Evolutionary conservation across 129 eudicot species (phyloP), one percentile per base, ranked within the genome.

Genomic region (Lactuca sativa): DNA sequence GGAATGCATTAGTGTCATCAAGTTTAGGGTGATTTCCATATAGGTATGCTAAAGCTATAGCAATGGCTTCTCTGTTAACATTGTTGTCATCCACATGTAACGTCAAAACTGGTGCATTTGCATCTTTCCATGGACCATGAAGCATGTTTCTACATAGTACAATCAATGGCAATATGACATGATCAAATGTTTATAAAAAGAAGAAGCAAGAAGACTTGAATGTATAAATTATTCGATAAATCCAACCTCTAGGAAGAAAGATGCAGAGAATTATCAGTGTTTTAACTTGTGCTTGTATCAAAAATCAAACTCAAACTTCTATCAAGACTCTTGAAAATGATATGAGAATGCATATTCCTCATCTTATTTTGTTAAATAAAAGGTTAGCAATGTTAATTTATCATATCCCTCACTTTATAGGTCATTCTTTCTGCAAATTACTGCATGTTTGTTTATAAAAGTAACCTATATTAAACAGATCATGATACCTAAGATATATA

Each of bases 21-120:
- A 93, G 97, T 80, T 87, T 90, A 52, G 99, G 99, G 81, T 95
- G 83, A 73, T 85, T 88, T 43, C 99, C 99, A 80, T 95, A 95
- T 56, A 95, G 89, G 68, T 95, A 95, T 15, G 99, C 91, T 76
- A 95, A 74, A 54, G 99, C 90, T 66, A 86, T 83, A 18, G 86
- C 89, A 79, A 95, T 85, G n/a, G 99, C 99, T 73, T 90, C 96
- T 66, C 83, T 82, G 62, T 95, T 90, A 21, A 95, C 99, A 82
- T 95, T 95, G 53, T 52, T 85, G 69, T 89, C 96, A 80, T 89
- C 96, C 59, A 89, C 84, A 7, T 83, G 86, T 84, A 89, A 77
- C 58, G 84, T 81, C 74, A 89, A 70, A 52, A 86, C 74, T 34
- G 96, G 86, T 67, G 96, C 86, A 77, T 81, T 86, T 54, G 92